Percentiles rank a stretch among this genome's conserved stretches.
phyloP scores from a whole-genome alignment of 2,329 filamentous ascomycete genomes.

The Clarireedia sp. region DNA sequence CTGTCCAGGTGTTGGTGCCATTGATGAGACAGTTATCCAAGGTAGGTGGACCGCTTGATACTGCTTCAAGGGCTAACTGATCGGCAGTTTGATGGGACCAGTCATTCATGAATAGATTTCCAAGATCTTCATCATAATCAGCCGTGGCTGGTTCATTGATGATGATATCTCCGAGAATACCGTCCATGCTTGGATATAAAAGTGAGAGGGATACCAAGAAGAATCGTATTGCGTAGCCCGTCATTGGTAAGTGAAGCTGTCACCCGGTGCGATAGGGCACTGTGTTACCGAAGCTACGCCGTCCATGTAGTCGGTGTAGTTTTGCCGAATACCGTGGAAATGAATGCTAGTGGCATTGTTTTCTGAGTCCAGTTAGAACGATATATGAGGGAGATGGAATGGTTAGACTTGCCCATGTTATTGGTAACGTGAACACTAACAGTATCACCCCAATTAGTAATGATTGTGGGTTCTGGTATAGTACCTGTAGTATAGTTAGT shows the following conservation, averaged over 20 bases:
- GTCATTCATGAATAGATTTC: conserved; percentile 35
- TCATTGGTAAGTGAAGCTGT: conserved; percentile 13
- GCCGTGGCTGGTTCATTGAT: conserved; percentile 51
- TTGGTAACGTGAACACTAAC: conserved; percentile 26
- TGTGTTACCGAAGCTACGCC: conserved; percentile 44
- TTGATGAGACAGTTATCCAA: conserved; percentile 28
- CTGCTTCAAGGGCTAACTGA: conserved; percentile 13
- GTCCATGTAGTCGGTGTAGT: conserved; percentile 34
- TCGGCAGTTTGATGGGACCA: conserved; percentile 25
- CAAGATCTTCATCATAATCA: conserved; percentile 55
- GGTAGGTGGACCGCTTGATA: conserved; percentile 17
- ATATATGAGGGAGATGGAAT: too few relatives aligned
- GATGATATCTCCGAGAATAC: conserved; percentile 51
- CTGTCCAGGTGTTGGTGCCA: conserved; percentile 10
- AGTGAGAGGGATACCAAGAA: conserved; percentile 42
- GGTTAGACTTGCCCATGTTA: background rate
- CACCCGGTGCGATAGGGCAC: conserved; percentile 47
- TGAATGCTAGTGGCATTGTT: conserved; percentile 34
- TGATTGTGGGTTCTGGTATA: conserved; percentile 26
- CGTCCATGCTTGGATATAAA: conserved; percentile 42
- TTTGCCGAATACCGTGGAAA: conserved; percentile 41
- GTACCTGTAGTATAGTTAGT: conserved; percentile 3
- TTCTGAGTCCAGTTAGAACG: too few relatives aligned
- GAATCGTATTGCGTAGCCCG: conserved; percentile 13
- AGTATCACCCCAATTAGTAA: conserved; percentile 30